Evolutionary conservation across 2,329 filamentous ascomycete genomes (phyloP).

Genomic region (Talaromyces sp.): DNA sequence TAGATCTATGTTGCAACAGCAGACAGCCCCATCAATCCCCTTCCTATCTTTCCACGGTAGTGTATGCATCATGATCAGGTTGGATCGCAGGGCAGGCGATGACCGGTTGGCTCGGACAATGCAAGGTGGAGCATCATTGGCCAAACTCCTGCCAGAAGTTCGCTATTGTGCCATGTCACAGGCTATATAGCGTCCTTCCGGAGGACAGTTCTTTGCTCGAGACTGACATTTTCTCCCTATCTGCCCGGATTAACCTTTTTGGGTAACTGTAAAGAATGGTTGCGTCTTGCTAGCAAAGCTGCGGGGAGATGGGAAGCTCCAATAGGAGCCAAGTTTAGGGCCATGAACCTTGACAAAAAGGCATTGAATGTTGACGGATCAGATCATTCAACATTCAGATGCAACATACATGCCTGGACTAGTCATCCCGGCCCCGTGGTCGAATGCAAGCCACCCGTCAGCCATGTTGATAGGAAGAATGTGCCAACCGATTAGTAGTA

Average conservation of each 20-base stretch:
- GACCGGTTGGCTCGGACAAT: neutral
- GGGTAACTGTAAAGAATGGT: neutral
- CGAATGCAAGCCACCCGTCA: slow-evolving; percentile 17
- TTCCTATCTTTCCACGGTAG: neutral
- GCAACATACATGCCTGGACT: slow-evolving; percentile 15
- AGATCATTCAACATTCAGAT: slow-evolving; percentile 8
- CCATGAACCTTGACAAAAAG: neutral
- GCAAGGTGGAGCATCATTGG: neutral
- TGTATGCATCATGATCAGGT: neutral
- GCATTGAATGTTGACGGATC: neutral
- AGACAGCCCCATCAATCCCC: neutral
- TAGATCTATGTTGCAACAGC: slow-evolving; percentile 2
- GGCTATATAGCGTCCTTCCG: neutral
- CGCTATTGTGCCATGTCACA: neutral
- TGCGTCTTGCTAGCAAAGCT: neutral
- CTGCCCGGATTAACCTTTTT: neutral
- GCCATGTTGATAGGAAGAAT: slow-evolving; percentile 8
- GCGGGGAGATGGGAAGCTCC: neutral
- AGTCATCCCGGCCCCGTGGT: slow-evolving; percentile 19
- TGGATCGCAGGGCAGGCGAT: neutral
- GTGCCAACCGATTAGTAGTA: slow-evolving; percentile 4
- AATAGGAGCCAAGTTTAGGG: neutral
- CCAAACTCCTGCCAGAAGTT: neutral
- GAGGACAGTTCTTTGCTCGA: neutral
- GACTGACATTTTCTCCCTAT: neutral